Base-by-base conservation (phyloP, 345 rosid species). In the Eucalyptus polybractea region DNA sequence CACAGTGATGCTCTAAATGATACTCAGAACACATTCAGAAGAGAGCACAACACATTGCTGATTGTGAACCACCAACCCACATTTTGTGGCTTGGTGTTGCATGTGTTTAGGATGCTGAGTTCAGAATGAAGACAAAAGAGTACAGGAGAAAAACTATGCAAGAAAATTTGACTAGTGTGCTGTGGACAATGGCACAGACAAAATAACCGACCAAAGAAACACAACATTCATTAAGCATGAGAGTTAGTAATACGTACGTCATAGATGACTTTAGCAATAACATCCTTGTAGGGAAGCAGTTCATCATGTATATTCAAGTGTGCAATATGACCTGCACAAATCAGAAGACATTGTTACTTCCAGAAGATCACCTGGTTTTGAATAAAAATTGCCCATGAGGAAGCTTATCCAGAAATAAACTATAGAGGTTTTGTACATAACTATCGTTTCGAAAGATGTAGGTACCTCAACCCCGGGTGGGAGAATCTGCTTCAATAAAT, bases 361-460 rank as follows among this genome's bases (percentile, higher is more conserved):
- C 45, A 10, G 21, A 72, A 37, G 45, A 72, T 72, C 27, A 37
- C 45, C 81, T 10, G 40, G 81, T 72, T 72, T 37, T 37, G 45
- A 37, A 72, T 37, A 24, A 21, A 33, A 87, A 87, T 87, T 67
- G 27, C 37, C 76, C 86, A 53, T 56, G 58, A 87, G 14, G 22
- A 44, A 60, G 56, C 85, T 60, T 10, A 60, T 24, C 49, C 31
- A 33, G 5, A 81, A 8, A 53, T 90, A 91, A 62, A 80, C 45
- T 27, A 54, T 86, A 53, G 62, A 80, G 88, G 89, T 89, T 89
- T 54, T 92, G 92, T 91, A 96, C 97, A 94, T 93, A 96, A 93
- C 99, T 93, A 97, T 95, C 87, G 99, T 97, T 93, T 97, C 98
- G 85, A 98, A 97, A 54, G 99, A 98, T 80, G 99, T 94, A 89